phyloP scores from a whole-genome alignment of 148 eudicot species.

The Rhododendron ovatum region DNA sequence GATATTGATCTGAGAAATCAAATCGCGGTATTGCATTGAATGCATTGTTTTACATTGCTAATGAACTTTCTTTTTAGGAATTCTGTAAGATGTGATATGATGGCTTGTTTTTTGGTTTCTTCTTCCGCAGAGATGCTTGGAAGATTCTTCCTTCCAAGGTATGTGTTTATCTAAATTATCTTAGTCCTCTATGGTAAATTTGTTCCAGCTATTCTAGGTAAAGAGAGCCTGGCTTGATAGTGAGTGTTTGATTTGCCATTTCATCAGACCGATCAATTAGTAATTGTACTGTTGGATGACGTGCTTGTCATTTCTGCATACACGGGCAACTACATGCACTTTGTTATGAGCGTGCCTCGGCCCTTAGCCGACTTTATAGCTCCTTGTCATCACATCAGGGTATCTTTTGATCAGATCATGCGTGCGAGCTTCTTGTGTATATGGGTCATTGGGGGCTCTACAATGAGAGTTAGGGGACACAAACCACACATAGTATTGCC shows the following conservation, averaged over 20 bases:
- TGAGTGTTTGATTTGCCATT: neutral
- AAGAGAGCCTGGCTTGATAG: neutral
- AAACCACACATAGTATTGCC: neutral
- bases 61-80: neutral
- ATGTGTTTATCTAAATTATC: neutral
- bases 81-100: neutral
- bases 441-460: neutral
- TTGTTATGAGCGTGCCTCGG: neutral
- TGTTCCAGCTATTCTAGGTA: too few species aligned
- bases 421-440: neutral
- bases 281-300: neutral
- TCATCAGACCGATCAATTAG: neutral
- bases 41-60: neutral
- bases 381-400: neutral
- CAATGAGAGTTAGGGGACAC: neutral
- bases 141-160: constrained; percentile 79
- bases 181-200: neutral
- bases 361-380: neutral
- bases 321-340: neutral
- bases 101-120: neutral
- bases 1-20: constrained; percentile 43
- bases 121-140: constrained; percentile 61
- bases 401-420: too few species aligned
- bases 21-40: constrained; percentile 42
- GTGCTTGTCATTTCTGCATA: neutral